These are phyloP conservation scores for Yamadazyma takamatsuzukensis DNA, from an alignment of 805 yeast genomes.

Conservation along the genomic window DNA sequence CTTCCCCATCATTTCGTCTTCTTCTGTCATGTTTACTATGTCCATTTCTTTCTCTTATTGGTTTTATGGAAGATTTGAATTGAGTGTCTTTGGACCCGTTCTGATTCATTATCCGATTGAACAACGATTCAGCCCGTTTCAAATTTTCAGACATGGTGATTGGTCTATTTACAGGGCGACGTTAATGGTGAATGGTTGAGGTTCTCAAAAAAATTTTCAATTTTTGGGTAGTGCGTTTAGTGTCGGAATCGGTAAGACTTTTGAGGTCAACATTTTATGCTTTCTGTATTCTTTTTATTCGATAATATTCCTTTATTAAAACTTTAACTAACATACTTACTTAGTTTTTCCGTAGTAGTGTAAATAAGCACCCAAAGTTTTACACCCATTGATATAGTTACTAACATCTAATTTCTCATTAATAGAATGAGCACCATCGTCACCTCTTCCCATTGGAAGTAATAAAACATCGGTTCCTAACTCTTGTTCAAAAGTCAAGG, in stretches of 20 bases:
- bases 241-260: no score
- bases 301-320: no score
- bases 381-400: slow-evolving; percentile 90
- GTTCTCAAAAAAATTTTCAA: no score
- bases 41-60: no score
- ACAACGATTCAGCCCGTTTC: slow-evolving; percentile 44
- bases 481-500: slow-evolving; percentile 86
- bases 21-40: no score
- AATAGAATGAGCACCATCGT: slow-evolving; percentile 98
- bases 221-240: no score
- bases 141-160: slow-evolving; percentile 41
- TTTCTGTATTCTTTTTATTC: no score
- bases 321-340: no score
- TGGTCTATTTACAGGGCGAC: no score
- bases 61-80: neutral
- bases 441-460: slow-evolving; percentile 98
- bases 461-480: slow-evolving; percentile 81
- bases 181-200: no score
- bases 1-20: no score
- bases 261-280: no score
- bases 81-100: slow-evolving; percentile 10
- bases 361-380: slow-evolving; percentile 88
- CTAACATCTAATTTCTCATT: slow-evolving; percentile 89
- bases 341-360: slow-evolving; percentile 62
- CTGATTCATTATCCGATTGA: slow-evolving; percentile 45